Evolutionary conservation across 768 basidiomycete species (phyloP).

Genomic region (Mycena amicta): DNA sequence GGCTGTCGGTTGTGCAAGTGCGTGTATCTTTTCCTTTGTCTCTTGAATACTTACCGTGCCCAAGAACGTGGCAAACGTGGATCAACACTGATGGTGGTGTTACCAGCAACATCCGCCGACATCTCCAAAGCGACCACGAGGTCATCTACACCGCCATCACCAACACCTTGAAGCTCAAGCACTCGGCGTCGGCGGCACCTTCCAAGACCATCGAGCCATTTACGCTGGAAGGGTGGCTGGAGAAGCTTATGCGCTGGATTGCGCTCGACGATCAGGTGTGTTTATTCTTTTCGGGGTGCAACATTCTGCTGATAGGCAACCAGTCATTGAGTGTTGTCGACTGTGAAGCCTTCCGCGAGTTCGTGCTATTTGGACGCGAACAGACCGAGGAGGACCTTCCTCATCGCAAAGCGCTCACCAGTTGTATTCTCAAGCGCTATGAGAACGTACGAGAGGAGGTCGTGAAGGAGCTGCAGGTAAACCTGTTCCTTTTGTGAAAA

Average conservation of each 20-base stretch:
- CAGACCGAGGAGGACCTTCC: not conserved
- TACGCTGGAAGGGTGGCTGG: not conserved
- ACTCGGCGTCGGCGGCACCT: not conserved
- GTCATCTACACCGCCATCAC: not conserved
- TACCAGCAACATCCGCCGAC: not conserved
- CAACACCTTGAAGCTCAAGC: not conserved
- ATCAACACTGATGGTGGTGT: not conserved
- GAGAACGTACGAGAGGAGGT: not conserved
- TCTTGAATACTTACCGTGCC: not conserved
- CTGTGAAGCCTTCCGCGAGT: constrained; percentile 3
- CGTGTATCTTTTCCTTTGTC: not conserved
- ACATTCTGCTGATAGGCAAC: not conserved
- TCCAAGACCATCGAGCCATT: not conserved
- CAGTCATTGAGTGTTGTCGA: constrained; percentile 10
- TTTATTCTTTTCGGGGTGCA: not conserved
- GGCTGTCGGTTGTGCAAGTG: not conserved
- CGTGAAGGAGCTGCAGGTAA: not conserved
- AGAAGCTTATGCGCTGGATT: not conserved
- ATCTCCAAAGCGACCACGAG: not conserved
- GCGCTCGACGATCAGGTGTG: not conserved
- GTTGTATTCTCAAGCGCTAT: not conserved
- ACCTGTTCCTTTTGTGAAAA: too few relatives aligned
- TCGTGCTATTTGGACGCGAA: not conserved
- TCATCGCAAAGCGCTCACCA: not conserved
- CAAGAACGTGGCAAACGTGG: not conserved